These are phyloP conservation scores for Ormosia emarginata DNA, from an alignment of 306 rosid genomes.

Conservation along the genomic window DNA sequence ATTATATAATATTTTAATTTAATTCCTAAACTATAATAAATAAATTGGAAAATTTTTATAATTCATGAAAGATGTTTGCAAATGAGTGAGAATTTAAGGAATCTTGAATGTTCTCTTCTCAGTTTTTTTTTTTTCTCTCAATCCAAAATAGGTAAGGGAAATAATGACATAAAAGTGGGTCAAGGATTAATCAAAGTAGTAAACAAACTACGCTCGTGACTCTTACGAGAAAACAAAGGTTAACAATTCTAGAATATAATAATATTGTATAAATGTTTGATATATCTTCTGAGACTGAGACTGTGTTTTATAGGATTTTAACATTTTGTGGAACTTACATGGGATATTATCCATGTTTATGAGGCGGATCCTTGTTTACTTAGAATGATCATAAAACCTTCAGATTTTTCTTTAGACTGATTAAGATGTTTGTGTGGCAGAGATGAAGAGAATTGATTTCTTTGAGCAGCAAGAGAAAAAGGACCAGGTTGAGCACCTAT, in stretches of 20 bases:
- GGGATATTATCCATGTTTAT: slow-evolving; percentile 1
- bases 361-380: background rate
- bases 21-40: too few relatives aligned
- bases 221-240: too few relatives aligned
- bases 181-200: too few relatives aligned
- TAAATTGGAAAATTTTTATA: too few relatives aligned
- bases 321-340: slow-evolving; percentile 2
- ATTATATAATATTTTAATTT: too few relatives aligned
- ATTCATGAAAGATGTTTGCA: too few relatives aligned
- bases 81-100: too few relatives aligned
- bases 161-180: too few relatives aligned
- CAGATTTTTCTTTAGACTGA: slow-evolving; percentile 10
- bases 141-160: too few relatives aligned
- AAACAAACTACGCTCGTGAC: too few relatives aligned
- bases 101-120: too few relatives aligned
- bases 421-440: slow-evolving; percentile 37
- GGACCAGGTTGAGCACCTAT: slow-evolving; percentile 28
- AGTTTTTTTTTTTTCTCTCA: too few relatives aligned
- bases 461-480: slow-evolving; percentile 38
- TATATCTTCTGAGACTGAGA: slow-evolving; percentile 1
- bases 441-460: slow-evolving; percentile 20
- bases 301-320: background rate
- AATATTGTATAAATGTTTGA: background rate
- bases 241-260: background rate
- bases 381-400: background rate